Percentiles rank a stretch among this genome's conserved stretches.
Evolutionary conservation across 371 early-diverging fungal genomes (phyloP).

Genomic region (Mucor saturninus): DNA sequence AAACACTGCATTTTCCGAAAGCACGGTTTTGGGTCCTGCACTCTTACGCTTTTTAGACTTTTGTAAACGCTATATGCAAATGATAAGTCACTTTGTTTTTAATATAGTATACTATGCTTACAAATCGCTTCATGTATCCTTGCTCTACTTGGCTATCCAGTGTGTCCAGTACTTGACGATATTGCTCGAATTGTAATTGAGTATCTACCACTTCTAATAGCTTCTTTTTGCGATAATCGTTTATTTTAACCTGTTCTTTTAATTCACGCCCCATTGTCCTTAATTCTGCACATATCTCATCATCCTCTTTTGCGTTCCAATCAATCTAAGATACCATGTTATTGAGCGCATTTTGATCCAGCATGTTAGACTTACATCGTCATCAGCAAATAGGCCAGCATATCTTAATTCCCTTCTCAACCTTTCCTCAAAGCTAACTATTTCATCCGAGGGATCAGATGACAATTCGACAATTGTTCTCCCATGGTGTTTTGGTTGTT

Average conservation of each 20-base stretch:
- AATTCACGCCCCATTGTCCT: constrained; percentile 72
- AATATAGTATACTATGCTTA: constrained; percentile 45
- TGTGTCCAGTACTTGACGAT: constrained; percentile 84
- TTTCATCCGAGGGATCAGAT: constrained; percentile 25
- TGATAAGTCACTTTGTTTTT: not conserved
- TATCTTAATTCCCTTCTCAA: constrained; percentile 80
- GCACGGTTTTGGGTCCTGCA: constrained; percentile 52
- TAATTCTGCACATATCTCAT: constrained; percentile 81
- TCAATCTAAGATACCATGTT: constrained; percentile 47
- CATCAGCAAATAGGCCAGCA: constrained; percentile 79
- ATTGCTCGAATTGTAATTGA: constrained; percentile 88
- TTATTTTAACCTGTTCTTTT: constrained; percentile 71
- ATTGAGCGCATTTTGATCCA: not conserved
- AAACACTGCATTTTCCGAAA: constrained; percentile 56
- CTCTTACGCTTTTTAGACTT: constrained; percentile 77
- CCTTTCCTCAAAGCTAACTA: constrained; percentile 70
- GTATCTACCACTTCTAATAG: constrained; percentile 72
- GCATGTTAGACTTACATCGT: constrained; percentile 58
- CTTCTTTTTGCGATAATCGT: constrained; percentile 67
- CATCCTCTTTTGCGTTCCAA: constrained; percentile 77
- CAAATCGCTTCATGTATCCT: constrained; percentile 83
- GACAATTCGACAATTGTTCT: constrained; percentile 16
- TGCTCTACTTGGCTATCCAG: constrained; percentile 86
- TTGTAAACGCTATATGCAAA: constrained; percentile 58
- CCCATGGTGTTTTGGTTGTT: constrained; percentile 13